A percentile compares a stretch with the other conserved stretches of the same genome.
Conservation (phyloP, 225 moss, liverwort and hornwort species). For the Bryoerythrophyllum caledonicum region DNA sequence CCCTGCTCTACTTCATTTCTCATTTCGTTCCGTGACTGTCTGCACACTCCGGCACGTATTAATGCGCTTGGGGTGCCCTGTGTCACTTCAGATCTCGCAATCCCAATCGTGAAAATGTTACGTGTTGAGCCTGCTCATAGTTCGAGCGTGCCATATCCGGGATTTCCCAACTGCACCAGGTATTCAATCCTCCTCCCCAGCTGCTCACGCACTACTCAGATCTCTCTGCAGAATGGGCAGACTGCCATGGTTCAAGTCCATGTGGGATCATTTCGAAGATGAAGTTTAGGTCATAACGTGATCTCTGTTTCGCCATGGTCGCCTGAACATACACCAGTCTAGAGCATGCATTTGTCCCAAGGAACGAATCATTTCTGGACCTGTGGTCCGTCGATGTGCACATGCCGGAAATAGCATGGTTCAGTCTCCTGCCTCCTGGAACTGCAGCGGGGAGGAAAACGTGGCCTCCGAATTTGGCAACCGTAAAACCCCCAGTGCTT, state of each 20-base stretch:
- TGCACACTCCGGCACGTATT: neutral
- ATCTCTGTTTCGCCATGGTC: neutral
- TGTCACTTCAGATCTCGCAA: neutral
- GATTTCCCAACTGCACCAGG: neutral
- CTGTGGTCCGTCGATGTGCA: neutral
- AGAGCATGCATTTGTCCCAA: no score
- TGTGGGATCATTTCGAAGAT: slow-evolving; percentile 27
- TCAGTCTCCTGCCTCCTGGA: neutral
- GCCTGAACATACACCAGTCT: no score
- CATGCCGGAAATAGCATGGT: neutral
- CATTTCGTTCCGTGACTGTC: neutral
- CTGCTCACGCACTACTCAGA: neutral
- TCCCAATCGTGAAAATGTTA: no score
- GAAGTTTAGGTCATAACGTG: neutral
- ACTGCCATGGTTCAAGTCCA: slow-evolving; percentile 41
- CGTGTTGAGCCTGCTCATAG: neutral
- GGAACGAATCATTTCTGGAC: neutral
- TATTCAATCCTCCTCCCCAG: neutral
- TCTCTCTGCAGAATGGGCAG: slow-evolving; percentile 48
- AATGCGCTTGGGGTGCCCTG: neutral
- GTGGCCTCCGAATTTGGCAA: neutral
- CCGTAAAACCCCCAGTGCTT: neutral
- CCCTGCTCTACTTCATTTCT: neutral
- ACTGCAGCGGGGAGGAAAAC: neutral
- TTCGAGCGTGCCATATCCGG: neutral